These are phyloP conservation scores for Anacardium occidentale DNA, from an alignment of 345 rosid genomes.

Conservation along the genomic window DNA sequence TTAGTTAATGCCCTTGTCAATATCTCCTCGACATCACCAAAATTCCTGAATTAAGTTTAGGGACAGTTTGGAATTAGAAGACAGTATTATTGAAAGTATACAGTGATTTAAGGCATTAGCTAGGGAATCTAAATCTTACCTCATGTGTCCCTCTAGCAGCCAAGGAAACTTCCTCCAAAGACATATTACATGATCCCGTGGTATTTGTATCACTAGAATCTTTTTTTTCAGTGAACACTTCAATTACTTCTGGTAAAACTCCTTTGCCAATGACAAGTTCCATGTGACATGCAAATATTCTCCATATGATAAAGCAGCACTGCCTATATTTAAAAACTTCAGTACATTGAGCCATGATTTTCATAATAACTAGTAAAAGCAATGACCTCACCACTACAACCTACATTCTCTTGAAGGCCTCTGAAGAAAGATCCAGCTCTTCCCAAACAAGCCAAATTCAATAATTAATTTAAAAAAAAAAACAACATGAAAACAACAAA, in stretches of 20 bases:
- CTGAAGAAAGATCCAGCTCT: constrained; percentile 55
- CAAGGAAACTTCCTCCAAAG: constrained; percentile 55
- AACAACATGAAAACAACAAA: neutral
- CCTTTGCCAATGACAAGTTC: constrained; percentile 62
- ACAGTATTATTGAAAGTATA: neutral
- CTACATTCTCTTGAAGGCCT: constrained; percentile 40
- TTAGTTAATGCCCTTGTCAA: constrained; percentile 65
- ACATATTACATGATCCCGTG: constrained; percentile 73
- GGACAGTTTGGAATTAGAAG: neutral
- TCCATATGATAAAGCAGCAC: constrained; percentile 61
- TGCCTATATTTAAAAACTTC: constrained; percentile 39
- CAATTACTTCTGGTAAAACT: constrained; percentile 55
- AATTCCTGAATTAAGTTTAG: constrained; percentile 50
- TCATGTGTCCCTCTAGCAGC: constrained; percentile 81
- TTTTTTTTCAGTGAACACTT: constrained; percentile 35
- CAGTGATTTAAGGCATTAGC: neutral
- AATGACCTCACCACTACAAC: constrained; percentile 45
- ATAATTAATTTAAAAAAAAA: constrained; percentile 20
- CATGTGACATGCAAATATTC: constrained; percentile 62
- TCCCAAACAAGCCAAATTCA: constrained; percentile 21
- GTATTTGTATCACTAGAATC: constrained; percentile 36
- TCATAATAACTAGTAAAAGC: neutral
- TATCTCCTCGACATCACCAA: constrained; percentile 69
- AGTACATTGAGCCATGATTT: constrained; percentile 15
- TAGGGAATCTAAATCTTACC: constrained; percentile 40